Evolutionary conservation across 1,284 basidiomycete genomes (phyloP).

Genomic region (Tylopilus sp.): DNA sequence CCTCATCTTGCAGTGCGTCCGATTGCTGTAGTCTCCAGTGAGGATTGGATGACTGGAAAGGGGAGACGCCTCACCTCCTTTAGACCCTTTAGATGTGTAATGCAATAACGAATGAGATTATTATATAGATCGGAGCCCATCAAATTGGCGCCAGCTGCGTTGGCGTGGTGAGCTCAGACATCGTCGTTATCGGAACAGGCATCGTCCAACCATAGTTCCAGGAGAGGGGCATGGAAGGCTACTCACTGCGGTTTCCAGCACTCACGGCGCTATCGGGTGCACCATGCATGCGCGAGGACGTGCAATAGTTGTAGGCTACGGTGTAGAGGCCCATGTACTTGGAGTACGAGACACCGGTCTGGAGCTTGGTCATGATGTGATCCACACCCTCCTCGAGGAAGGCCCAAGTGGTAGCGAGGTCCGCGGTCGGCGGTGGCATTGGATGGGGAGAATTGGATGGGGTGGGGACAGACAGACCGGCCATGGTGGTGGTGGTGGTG

Average conservation of each 20-base stretch:
- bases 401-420: slow-evolving; percentile 83
- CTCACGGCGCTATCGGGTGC: slow-evolving; percentile 44
- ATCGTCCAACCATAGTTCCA: slow-evolving; percentile 16
- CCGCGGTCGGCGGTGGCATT: slow-evolving; percentile 65
- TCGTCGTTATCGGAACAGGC: slow-evolving; percentile 20
- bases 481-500: slow-evolving; percentile 34
- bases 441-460: slow-evolving; percentile 20
- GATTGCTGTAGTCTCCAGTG: slow-evolving; percentile 53
- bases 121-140: slow-evolving; percentile 95
- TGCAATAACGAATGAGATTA: slow-evolving; percentile 83
- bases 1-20: slow-evolving; percentile 80
- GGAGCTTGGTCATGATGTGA: slow-evolving; percentile 88
- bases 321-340: slow-evolving; percentile 94
- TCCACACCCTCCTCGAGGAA: slow-evolving; percentile 89
- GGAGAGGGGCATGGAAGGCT: slow-evolving; percentile 6
- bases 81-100: slow-evolving; percentile 69
- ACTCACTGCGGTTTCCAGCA: slow-evolving; percentile 60
- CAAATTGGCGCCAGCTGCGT: slow-evolving; percentile 82
- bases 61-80: slow-evolving; percentile 51
- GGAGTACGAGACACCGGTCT: slow-evolving; percentile 85
- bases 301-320: slow-evolving; percentile 96
- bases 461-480: slow-evolving; percentile 20
- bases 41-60: slow-evolving; percentile 5
- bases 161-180: slow-evolving; percentile 17
- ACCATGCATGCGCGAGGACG: slow-evolving; percentile 80